Conservation (phyloP, 106 monocot species). For the Allium fistulosum region DNA sequence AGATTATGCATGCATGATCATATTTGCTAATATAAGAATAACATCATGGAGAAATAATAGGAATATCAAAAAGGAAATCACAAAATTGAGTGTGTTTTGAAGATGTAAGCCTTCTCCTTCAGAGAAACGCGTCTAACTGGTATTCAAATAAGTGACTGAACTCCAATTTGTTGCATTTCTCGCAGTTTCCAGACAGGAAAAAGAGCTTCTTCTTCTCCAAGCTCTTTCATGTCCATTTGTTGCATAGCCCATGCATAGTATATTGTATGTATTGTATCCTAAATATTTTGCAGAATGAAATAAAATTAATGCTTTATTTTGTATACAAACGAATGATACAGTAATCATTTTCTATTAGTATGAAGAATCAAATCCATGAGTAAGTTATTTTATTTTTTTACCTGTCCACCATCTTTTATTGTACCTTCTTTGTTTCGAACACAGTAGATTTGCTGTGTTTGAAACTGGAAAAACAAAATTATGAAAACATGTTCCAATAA, state of each 20-base stretch:
- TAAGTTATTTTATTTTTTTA: slow-evolving; percentile 4
- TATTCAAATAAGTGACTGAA: slow-evolving; percentile 65
- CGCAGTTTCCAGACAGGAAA: slow-evolving; percentile 71
- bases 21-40: too few species aligned
- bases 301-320: not conserved
- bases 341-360: too few species aligned
- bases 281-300: not conserved
- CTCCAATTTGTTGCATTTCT: slow-evolving; percentile 78
- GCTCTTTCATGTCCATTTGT: slow-evolving; percentile 63
- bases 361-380: too few species aligned
- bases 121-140: not conserved
- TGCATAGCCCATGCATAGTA: slow-evolving; percentile 96
- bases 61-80: too few species aligned
- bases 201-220: slow-evolving; percentile 43
- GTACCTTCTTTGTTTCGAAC: slow-evolving; percentile 70
- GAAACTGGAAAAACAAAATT: slow-evolving; percentile 51
- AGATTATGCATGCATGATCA: too few species aligned
- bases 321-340: too few species aligned
- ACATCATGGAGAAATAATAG: too few species aligned
- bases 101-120: too few species aligned
- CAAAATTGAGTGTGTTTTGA: too few species aligned
- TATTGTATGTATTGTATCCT: slow-evolving; percentile 90
- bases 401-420: slow-evolving; percentile 83
- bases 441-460: slow-evolving; percentile 96
- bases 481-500: not conserved